Conservation (phyloP, 2,329 filamentous ascomycete species). For the Ophiosphaerella korrae region DNA sequence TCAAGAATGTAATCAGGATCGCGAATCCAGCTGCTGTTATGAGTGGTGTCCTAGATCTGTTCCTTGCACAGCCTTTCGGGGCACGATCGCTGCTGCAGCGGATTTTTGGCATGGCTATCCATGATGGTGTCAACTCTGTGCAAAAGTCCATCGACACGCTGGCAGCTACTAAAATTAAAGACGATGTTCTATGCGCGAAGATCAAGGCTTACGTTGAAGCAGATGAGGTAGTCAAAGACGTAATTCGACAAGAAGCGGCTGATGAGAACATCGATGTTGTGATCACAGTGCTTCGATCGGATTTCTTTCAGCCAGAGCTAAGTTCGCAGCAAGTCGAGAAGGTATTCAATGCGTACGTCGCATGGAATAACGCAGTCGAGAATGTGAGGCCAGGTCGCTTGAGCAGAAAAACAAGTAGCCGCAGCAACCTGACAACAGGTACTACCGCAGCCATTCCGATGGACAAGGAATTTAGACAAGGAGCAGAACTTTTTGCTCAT, state of each 20-base stretch:
- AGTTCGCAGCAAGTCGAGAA: conserved; percentile 76
- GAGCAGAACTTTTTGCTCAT: conserved; percentile 89
- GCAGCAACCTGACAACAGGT: conserved; percentile 35
- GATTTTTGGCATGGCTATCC: conserved; percentile 89
- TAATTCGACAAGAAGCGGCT: conserved; percentile 74
- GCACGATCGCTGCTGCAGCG: conserved; percentile 88
- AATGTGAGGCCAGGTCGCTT: conserved; percentile 57
- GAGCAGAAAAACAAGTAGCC: conserved; percentile 41
- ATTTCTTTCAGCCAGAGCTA: conserved; percentile 73
- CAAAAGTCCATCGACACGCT: conserved; percentile 86
- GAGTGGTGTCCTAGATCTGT: conserved; percentile 92
- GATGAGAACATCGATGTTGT: conserved; percentile 81
- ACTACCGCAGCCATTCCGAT: conserved; percentile 51
- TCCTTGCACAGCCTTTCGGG: conserved; percentile 93
- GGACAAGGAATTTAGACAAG: conserved; percentile 85
- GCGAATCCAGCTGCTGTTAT: conserved; percentile 97
- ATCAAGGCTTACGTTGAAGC: conserved; percentile 78
- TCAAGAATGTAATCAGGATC: conserved; percentile 97
- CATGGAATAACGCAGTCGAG: conserved; percentile 93
- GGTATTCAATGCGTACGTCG: conserved; percentile 92
- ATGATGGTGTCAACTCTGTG: conserved; percentile 85
- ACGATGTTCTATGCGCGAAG: conserved; percentile 78
- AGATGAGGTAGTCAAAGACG: conserved; percentile 74
- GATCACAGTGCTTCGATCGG: conserved; percentile 81
- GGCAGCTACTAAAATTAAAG: conserved; percentile 72